Conservation (phyloP, 768 basidiomycete species). For the Pholiota molesta region DNA sequence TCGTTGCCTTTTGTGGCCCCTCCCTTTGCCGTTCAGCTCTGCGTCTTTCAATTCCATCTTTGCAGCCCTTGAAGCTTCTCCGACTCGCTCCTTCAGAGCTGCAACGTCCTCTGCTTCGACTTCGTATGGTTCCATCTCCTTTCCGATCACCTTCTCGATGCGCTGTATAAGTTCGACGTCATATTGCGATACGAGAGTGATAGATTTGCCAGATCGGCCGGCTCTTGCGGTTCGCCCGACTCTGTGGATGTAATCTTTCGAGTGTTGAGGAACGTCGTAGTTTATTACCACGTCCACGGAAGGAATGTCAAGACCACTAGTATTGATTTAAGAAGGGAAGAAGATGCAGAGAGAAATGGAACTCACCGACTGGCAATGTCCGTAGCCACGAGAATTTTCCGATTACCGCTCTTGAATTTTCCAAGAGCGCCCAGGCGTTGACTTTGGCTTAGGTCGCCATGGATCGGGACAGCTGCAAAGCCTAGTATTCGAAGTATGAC, state of each 20-base stretch:
- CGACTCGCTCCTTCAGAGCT: constrained; percentile 84
- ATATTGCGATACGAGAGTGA: constrained; percentile 98
- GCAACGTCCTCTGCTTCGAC: constrained; percentile 89
- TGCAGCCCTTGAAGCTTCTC: constrained; percentile 81
- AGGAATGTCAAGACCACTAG: constrained; percentile 92
- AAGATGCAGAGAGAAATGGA: background rate
- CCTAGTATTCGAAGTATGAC: constrained; percentile 90
- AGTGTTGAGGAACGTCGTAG: constrained; percentile 96
- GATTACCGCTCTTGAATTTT: constrained; percentile 95
- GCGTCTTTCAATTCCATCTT: constrained; percentile 79
- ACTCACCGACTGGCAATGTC: constrained; percentile 91
- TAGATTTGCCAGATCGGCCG: constrained; percentile 94
- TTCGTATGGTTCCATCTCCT: constrained; percentile 89
- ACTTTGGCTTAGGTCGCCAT: constrained; percentile 94
- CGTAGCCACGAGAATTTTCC: constrained; percentile 91
- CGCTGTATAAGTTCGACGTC: constrained; percentile 96
- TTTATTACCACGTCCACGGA: constrained; percentile 97
- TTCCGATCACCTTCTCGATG: constrained; percentile 90
- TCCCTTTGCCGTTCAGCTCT: constrained; percentile 50
- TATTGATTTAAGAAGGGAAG: background rate
- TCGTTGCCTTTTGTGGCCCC: constrained; percentile 41
- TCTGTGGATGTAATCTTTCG: constrained; percentile 98
- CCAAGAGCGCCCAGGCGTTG: constrained; percentile 89
- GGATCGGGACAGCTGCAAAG: constrained; percentile 93
- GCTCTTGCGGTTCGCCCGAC: constrained; percentile 98